Conservation (phyloP, 768 basidiomycete genomes). For the Rossbeevera mucosa region DNA sequence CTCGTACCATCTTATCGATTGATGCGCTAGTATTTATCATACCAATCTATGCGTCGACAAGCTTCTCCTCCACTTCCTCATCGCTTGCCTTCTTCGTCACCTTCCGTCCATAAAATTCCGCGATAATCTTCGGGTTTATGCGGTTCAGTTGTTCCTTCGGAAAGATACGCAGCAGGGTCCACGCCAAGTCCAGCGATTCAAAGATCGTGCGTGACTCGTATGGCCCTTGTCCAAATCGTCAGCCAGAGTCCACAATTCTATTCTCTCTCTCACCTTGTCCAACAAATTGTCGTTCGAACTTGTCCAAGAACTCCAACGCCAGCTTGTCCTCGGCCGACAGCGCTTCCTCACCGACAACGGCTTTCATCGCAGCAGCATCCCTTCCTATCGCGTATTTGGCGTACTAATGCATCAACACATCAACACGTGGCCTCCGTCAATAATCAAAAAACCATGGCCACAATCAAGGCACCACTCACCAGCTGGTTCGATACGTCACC, state of each 20-base stretch:
- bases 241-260: neutral
- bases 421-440: slow-evolving; percentile 30
- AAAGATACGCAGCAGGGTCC: slow-evolving; percentile 96
- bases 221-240: slow-evolving; percentile 48
- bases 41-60: slow-evolving; percentile 56
- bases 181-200: slow-evolving; percentile 95
- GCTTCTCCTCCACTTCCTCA: slow-evolving; percentile 41
- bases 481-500: slow-evolving; percentile 99
- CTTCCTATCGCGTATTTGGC: slow-evolving; percentile 98
- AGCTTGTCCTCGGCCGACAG: slow-evolving; percentile 93
- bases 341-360: slow-evolving; percentile 98
- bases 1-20: slow-evolving; percentile 23
- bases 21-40: slow-evolving; percentile 6
- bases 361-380: slow-evolving; percentile 98
- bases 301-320: slow-evolving; percentile 94
- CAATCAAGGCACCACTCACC: slow-evolving; percentile 48
- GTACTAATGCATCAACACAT: too few species aligned
- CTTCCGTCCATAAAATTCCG: slow-evolving; percentile 90
- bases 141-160: slow-evolving; percentile 98
- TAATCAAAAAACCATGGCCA: slow-evolving; percentile 6
- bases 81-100: slow-evolving; percentile 55
- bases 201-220: slow-evolving; percentile 96
- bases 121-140: slow-evolving; percentile 94
- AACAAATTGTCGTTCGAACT: slow-evolving; percentile 97
- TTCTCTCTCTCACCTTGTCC: slow-evolving; percentile 73